A percentile compares a stretch with the other conserved stretches of the same genome.
Conservation (phyloP, 805 yeast genomes). For the Candida ovalis region DNA sequence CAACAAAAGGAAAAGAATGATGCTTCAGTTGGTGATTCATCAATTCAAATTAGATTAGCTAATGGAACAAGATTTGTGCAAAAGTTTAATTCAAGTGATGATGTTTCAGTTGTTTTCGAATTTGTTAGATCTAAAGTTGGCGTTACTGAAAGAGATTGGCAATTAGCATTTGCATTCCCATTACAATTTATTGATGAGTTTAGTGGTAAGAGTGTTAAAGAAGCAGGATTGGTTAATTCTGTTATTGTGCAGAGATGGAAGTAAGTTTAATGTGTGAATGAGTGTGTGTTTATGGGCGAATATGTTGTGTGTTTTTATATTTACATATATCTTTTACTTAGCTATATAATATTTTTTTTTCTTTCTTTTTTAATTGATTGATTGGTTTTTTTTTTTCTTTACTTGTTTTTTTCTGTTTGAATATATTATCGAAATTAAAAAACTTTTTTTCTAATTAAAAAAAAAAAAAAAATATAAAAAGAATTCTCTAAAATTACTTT, state of each 20-base stretch:
- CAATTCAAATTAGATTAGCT: conserved; percentile 79
- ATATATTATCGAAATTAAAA: background rate
- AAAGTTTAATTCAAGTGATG: conserved; percentile 59
- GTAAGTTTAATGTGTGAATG: conserved; percentile 12
- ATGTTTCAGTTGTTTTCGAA: conserved; percentile 64
- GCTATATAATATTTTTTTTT: background rate
- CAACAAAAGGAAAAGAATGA: conserved; percentile 13
- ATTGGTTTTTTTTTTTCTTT: background rate
- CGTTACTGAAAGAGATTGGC: conserved; percentile 46
- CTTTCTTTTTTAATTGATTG: background rate
- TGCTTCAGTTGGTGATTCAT: conserved; percentile 49
- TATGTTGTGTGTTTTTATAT: background rate
- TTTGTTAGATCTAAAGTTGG: conserved; percentile 53
- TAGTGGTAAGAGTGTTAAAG: conserved; percentile 52
- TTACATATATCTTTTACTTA: background rate
- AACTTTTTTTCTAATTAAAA: background rate
- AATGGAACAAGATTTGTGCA: conserved; percentile 69
- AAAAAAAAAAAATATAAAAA: background rate
- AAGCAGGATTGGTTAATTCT: conserved; percentile 74
- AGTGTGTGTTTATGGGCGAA: background rate
- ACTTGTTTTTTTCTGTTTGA: background rate
- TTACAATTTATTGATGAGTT: conserved; percentile 66
- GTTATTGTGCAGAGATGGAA: conserved; percentile 90
- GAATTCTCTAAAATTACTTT: background rate
- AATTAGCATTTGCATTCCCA: conserved; percentile 79